Conservation (phyloP, 139 green algal genomes). For the Auxenochlorella pyrenoidosa region DNA sequence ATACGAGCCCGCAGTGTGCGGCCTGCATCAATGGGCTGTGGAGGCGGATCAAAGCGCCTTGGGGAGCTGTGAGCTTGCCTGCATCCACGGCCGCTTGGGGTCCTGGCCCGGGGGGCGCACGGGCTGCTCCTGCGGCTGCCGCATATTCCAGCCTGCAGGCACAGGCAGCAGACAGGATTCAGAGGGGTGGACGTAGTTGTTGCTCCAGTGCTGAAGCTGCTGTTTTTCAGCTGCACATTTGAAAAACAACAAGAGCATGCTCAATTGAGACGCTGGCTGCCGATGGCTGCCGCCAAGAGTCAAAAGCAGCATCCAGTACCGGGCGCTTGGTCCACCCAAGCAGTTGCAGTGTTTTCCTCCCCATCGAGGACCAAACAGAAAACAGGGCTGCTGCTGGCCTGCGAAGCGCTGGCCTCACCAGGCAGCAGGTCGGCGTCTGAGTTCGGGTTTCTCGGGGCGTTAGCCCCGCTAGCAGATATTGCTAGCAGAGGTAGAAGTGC, state of each 20-base stretch:
- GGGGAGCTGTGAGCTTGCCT: not conserved
- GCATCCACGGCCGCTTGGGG: constrained; percentile 26
- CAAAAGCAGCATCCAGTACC: too few relatives aligned
- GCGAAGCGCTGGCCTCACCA: not conserved
- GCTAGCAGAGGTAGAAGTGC: not conserved
- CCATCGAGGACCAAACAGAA: too few relatives aligned
- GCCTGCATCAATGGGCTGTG: not conserved
- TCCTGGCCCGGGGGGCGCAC: not conserved
- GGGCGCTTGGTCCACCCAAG: too few relatives aligned
- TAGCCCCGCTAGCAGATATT: not conserved
- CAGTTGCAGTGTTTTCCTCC: too few relatives aligned
- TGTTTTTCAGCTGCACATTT: too few relatives aligned
- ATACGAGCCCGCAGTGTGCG: not conserved
- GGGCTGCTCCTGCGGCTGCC: not conserved
- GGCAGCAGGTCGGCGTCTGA: constrained; percentile 20
- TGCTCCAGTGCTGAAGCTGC: too few relatives aligned
- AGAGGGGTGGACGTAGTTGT: not conserved
- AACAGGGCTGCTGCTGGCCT: not conserved
- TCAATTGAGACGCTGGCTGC: too few relatives aligned
- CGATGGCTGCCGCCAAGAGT: too few relatives aligned
- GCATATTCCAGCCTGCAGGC: constrained; percentile 4
- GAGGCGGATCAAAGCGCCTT: not conserved
- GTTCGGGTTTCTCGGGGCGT: not conserved
- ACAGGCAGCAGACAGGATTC: too few relatives aligned
- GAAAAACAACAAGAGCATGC: too few relatives aligned